Base-by-base conservation (phyloP, 768 basidiomycete genomes). In the Rhodotorula kratochvilovae region DNA sequence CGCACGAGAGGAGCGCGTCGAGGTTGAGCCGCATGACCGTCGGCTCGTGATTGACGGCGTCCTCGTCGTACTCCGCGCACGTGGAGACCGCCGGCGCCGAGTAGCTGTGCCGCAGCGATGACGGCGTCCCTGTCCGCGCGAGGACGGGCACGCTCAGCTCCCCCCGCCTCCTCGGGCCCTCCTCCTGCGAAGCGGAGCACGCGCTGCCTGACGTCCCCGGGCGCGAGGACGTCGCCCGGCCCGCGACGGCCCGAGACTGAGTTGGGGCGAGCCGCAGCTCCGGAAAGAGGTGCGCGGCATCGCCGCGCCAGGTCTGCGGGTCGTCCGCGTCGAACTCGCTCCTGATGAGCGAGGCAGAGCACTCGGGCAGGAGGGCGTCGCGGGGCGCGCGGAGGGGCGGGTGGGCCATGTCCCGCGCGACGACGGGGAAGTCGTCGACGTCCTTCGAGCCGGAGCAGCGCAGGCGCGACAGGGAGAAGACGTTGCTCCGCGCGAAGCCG, bases 251-350 rank as follows among this genome's bases (percentile, higher is more conserved):
- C 21, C 27, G 31, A 17, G 45, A 63, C 23, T 33, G 50, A n/a
- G 5, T 25, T 10, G 51, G 50, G 39, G 45, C 54, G 43, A 64
- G n/a, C 15, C 42, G 53, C 31, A 64, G 43, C 5, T 42, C 21
- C 1, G 63, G 63, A 31, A 45, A 64, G 27, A 45, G n/a, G 6
- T 31, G 31, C 63, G 16, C 31, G 21, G 63, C 63, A 43, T 64
- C 63, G 11, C 63, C 63, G 6, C 63, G 63, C 63, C 63, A 64
- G 13, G 63, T 64, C 8, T 55, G 63, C 42, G 63, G 63, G 54
- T 64, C 54, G 63, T 64, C 63, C 15, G 63, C 43, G 31, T 64
- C n/a, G 23, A 54, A 13, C 36, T 21, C 31, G 33, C 55, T 21
- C 8, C 33, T 2, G 55, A 29, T 17, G 31, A 7, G 11, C 12